These are phyloP conservation scores for Cryptococcus maquisensis DNA, from an alignment of 1,284 basidiomycete genomes.

Conservation along the genomic window DNA sequence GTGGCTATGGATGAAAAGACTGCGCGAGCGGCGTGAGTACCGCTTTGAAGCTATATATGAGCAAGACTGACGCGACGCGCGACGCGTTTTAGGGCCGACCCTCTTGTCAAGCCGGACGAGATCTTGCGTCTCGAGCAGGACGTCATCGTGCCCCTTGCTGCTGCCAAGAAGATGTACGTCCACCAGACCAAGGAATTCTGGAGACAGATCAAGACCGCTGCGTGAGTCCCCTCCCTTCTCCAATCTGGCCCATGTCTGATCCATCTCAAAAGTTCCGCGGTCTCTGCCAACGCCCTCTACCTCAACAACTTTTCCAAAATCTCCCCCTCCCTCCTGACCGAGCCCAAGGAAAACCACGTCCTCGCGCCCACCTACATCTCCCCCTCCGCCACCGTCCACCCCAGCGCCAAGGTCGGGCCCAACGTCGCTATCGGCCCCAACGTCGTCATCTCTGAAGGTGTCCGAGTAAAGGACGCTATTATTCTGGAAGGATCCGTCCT, in stretches of 20 bases:
- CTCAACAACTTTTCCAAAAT: conserved; percentile 39
- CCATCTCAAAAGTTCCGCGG: conserved; percentile 46
- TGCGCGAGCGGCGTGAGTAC: conserved; percentile 46
- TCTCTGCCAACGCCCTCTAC: conserved; percentile 53
- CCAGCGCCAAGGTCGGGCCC: conserved; percentile 52
- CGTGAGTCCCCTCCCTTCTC: conserved; percentile 29
- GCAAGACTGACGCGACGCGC: neutral
- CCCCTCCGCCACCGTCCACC: conserved; percentile 47
- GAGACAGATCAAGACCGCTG: conserved; percentile 55
- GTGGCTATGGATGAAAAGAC: conserved; percentile 52
- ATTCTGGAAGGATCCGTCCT: conserved; percentile 50
- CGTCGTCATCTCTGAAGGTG: conserved; percentile 50
- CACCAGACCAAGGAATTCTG: conserved; percentile 53
- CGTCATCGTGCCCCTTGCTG: conserved; percentile 52
- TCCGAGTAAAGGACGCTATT: conserved; percentile 52
- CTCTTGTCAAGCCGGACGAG: conserved; percentile 50
- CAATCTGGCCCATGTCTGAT: neutral
- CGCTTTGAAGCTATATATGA: conserved; percentile 7
- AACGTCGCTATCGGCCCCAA: conserved; percentile 51
- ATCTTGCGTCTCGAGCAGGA: conserved; percentile 54
- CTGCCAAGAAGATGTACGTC: conserved; percentile 51
- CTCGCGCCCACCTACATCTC: conserved; percentile 52
- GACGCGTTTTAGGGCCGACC: conserved; percentile 42
- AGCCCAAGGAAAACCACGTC: conserved; percentile 39
- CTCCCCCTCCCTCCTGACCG: conserved; percentile 36